These are phyloP conservation scores for Cutaneotrichosporon sp. DNA, from an alignment of 1,284 basidiomycete species.

Conservation along the genomic window DNA sequence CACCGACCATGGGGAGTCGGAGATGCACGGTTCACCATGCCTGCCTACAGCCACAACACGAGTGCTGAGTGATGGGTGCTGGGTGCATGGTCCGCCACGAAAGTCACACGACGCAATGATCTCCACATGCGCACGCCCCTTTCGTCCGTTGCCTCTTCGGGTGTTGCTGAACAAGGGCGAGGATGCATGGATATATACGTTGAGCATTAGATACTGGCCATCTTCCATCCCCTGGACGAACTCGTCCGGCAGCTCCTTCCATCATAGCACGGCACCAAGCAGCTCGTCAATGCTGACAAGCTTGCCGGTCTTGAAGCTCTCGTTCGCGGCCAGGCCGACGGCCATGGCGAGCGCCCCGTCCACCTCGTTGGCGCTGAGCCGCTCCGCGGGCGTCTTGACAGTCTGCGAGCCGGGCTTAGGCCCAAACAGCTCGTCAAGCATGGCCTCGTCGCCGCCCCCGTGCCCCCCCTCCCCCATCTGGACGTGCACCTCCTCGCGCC, in stretches of 20 bases:
- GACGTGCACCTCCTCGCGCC: constrained; percentile 56
- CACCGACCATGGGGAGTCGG: no score
- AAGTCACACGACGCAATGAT: no score
- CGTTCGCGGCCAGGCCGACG: constrained; percentile 60
- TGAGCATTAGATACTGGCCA: no score
- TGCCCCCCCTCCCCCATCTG: constrained; percentile 58
- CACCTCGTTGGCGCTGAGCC: constrained; percentile 58
- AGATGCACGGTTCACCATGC: no score
- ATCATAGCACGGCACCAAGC: constrained; percentile 35
- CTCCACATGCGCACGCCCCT: no score
- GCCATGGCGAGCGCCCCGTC: constrained; percentile 61
- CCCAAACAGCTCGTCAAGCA: constrained; percentile 61
- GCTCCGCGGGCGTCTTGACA: constrained; percentile 57
- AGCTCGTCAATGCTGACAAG: constrained; percentile 53
- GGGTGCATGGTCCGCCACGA: no score
- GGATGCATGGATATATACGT: no score
- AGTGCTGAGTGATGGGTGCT: no score
- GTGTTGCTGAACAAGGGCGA: no score
- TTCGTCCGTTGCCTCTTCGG: no score
- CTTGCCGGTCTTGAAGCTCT: constrained; percentile 59
- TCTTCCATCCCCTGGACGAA: no score
- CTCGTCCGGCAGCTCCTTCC: background rate
- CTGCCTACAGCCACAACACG: no score
- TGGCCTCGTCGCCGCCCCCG: constrained; percentile 60
- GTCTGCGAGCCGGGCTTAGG: constrained; percentile 54